Base-by-base conservation (phyloP, 2,329 filamentous ascomycete species). In the Aspergillus sergii region DNA sequence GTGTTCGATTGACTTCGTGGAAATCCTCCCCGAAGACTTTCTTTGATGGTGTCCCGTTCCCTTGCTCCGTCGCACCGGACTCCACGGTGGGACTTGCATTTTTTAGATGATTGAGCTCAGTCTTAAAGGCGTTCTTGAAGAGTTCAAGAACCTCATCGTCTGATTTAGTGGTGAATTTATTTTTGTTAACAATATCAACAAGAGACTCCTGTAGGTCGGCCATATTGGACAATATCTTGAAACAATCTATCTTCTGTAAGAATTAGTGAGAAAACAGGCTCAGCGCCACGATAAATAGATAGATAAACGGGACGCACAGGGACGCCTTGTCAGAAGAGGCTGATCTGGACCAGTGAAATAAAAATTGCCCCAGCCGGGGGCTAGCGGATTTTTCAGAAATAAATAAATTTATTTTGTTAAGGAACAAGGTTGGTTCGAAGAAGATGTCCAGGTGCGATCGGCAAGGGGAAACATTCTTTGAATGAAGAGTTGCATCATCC, bases 1-100 rank as follows among this genome's bases (percentile, higher is more conserved):
- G 69, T 0, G 79, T 80, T 23, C 79, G 77, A 56, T 80, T 79
- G 41, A 80, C 72, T 66, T 81, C 79, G 10, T 45, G 48, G 51
- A 72, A 79, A n/a, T 79, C 70, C 12, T 64, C 30, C 3, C 59
- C 68, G 43, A 48, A 59, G 50, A 61, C 14, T n/a, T 32, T 6
- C 8, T 50, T 9, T 4, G 64, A 65, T 5, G 61, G 61, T 23
- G 64, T 54, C 60, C 30, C 53, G 2, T 46, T 3, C 12, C 23
- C 43, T 23, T 41, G 19, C 26, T 39, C 16, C 16, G 14, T 60
- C 2, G 50, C 7, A 4, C 19, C 43, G 4, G 61, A 63, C 23
- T 63, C 61, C 30, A 63, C 61, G 8, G 61, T 63, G 4, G 58
- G 43, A 32, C 54, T 60, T 16, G 61, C 61, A 46, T 63, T 53